phyloP scores from a whole-genome alignment of 805 yeast genomes.

The Wickerhamiella shivajii region DNA sequence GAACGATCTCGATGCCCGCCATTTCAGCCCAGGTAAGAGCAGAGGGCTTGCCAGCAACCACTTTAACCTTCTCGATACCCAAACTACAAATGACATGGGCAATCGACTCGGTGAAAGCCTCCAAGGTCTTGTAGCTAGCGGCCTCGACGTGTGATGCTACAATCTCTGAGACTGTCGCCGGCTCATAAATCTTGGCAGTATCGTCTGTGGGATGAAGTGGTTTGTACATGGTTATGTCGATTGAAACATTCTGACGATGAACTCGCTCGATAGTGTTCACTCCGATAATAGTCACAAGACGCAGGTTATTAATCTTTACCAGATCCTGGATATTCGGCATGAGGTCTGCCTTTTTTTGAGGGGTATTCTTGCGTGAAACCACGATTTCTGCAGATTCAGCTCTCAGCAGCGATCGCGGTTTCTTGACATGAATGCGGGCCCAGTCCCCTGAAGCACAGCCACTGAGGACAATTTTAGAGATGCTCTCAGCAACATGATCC shows the following conservation, averaged over 20 bases:
- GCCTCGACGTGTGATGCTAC: conserved; percentile 50
- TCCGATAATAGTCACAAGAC: conserved; percentile 69
- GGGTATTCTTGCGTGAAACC: conserved; percentile 27
- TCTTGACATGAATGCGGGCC: conserved; percentile 30
- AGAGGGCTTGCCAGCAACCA: conserved; percentile 68
- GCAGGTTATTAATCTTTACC: conserved; percentile 29
- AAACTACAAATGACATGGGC: conserved; percentile 40
- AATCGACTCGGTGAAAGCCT: conserved; percentile 68
- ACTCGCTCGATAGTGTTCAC: conserved; percentile 83
- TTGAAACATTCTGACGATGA: conserved; percentile 57
- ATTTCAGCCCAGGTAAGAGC: conserved; percentile 79
- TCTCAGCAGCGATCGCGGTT: conserved; percentile 43
- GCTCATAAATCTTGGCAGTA: conserved; percentile 21
- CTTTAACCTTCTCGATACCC: conserved; percentile 32
- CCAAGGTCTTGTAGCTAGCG: conserved; percentile 84
- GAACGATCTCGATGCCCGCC: conserved; percentile 68
- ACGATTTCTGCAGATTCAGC: conserved; percentile 36
- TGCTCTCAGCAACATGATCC: conserved; percentile 32
- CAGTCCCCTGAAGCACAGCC: conserved; percentile 34
- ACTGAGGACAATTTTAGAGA: conserved; percentile 31
- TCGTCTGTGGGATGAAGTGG: conserved; percentile 15
- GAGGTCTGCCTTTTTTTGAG: conserved; percentile 15
- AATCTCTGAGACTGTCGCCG: conserved; percentile 32
- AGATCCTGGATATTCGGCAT: conserved; percentile 16
- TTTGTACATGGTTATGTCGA: conserved; percentile 40